phyloP scores from a whole-genome alignment of 2,329 filamentous ascomycete species.

The Nothopassalora personata region DNA sequence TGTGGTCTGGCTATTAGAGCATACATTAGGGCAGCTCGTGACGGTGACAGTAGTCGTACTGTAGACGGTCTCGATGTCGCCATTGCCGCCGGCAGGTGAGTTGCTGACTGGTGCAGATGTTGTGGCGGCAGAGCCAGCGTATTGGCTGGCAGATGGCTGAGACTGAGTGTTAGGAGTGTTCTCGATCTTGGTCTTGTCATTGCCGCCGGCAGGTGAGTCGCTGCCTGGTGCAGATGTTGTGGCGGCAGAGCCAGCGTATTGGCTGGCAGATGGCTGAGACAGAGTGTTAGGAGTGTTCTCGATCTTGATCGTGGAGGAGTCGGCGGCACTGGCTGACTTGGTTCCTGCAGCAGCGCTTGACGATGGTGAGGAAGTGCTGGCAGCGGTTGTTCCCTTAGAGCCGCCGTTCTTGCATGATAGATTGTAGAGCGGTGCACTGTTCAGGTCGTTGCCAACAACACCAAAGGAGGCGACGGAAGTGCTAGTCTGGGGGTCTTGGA shows the following conservation, averaged over 20 bases:
- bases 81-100: not conserved
- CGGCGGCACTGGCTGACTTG: not conserved
- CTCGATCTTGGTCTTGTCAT: not conserved
- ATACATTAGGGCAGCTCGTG: slow-evolving; percentile 14
- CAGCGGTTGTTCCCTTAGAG: slow-evolving; percentile 4
- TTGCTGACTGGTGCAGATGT: too few relatives aligned
- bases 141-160: too few relatives aligned
- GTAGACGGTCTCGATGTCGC: slow-evolving; percentile 12
- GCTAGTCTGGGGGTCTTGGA: slow-evolving; percentile 53
- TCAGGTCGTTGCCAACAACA: slow-evolving; percentile 34
- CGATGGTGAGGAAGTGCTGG: slow-evolving; percentile 10
- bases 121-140: too few relatives aligned
- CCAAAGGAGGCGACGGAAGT: slow-evolving; percentile 30
- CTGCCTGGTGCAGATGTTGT: too few relatives aligned
- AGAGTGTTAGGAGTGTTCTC: not conserved
- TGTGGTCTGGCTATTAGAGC: not conserved
- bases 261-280: not conserved
- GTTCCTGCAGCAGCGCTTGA: slow-evolving; percentile 4
- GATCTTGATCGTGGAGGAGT: slow-evolving; percentile 4
- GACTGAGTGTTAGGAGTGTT: not conserved
- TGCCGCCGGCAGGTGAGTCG: too few relatives aligned
- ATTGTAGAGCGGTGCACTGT: slow-evolving; percentile 16
- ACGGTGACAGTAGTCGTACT: slow-evolving; percentile 20
- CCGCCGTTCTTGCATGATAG: slow-evolving; percentile 43
- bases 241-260: too few relatives aligned